Evolutionary conservation across 176 grass and related monocot genomes (phyloP).

Genomic region (Ananas comosus): DNA sequence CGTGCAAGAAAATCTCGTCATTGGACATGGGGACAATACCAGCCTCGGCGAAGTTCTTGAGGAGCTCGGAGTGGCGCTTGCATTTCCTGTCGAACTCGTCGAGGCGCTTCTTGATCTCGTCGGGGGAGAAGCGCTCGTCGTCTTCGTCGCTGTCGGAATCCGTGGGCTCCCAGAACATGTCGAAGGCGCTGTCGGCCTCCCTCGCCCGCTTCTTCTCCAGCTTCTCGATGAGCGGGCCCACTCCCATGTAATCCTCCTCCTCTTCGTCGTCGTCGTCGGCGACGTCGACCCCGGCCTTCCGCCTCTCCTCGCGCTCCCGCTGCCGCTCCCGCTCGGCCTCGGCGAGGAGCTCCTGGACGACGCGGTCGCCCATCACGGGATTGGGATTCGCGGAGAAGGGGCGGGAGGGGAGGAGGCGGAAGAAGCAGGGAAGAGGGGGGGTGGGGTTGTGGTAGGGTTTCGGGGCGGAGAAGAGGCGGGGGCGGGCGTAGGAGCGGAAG

Average conservation of each 20-base stretch:
- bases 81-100: slow-evolving; percentile 81
- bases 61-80: slow-evolving; percentile 61
- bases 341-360: slow-evolving; percentile 43
- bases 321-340: slow-evolving; percentile 55
- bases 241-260: slow-evolving; percentile 67
- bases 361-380: slow-evolving; percentile 15
- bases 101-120: slow-evolving; percentile 35
- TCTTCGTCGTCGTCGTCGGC: slow-evolving; percentile 14
- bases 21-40: slow-evolving; percentile 27
- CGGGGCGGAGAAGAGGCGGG: background rate
- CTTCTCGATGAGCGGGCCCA: slow-evolving; percentile 65
- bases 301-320: slow-evolving; percentile 16
- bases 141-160: slow-evolving; percentile 84
- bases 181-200: slow-evolving; percentile 7
- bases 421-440: background rate
- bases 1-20: background rate
- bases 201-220: slow-evolving; percentile 40
- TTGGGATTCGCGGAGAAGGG: slow-evolving; percentile 17
- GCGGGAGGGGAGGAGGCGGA: background rate
- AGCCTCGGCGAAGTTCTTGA: slow-evolving; percentile 53
- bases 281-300: slow-evolving; percentile 12
- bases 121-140: slow-evolving; percentile 59
- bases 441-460: background rate
- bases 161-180: slow-evolving; percentile 58
- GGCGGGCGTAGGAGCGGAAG: slow-evolving; percentile 4